Evolutionary conservation across 352 stramenopile species (phyloP), one percentile per base, ranked within the genome.

Genomic region (Globisporangium parvum): DNA sequence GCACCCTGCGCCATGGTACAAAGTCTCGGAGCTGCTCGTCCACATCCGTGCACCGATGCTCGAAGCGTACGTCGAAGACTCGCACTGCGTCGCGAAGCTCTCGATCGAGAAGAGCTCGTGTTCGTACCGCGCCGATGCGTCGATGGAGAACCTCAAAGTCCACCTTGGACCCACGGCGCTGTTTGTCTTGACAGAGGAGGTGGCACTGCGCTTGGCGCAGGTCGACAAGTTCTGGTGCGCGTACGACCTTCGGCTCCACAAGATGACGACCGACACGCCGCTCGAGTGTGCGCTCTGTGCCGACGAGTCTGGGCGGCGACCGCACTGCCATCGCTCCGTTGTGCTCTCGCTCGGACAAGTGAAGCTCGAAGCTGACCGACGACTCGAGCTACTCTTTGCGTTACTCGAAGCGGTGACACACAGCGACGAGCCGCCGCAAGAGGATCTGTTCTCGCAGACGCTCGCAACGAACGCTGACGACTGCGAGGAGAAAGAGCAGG

Each of bases 61-160:
- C 26, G 85, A 95, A 64, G 83, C 78, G 9, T 95, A 95, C 24
- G 58, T 95, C 15, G 85, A 93, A 70, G 85, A 95, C 62, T 85
- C 77, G 23, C 78, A 95, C 46, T 94, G 84, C 58, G 85, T 95
- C 1, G 85, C 84, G 31, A 95, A 95, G 47, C 66, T 93, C 14
- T 87, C 84, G 3, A 68, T 95, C 31, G 85, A 95, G 61, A 76
- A 91, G 28, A 91, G 71, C 46, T 78, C 77, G 11, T 84, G 87
- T 9, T 70, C 67, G 10, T 93, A 87, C 51, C 74, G 69, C 9
- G 80, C 84, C 12, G 78, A 91, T 23, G 56, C 81, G 17, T 60
- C 62, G 39, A 64, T 75, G 31, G 85, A 95, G 55, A 87, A 70
- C 39, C 72, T 87, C 10, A 87, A 75, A 48, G 64, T 94, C 12